Percentiles rank a stretch among this genome's conserved stretches.
Conservation (phyloP, 257 asterid genomes). For the Solanum appendiculatum region DNA sequence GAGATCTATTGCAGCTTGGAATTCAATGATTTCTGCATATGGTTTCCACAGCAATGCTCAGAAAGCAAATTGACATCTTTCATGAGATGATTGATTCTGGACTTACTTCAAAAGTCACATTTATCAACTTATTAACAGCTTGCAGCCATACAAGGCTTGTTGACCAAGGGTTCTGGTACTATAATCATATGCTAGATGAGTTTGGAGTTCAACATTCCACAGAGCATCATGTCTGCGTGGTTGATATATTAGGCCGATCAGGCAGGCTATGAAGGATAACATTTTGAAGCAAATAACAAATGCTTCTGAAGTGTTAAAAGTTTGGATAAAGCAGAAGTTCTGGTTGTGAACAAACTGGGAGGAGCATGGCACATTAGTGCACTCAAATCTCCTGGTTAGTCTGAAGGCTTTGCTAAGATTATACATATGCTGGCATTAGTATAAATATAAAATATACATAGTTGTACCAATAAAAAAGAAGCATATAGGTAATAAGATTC, state of each 20-base stretch:
- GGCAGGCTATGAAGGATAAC: not conserved
- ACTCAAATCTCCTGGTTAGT: too few species aligned
- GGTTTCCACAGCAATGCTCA: constrained; percentile 40
- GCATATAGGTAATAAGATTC: too few species aligned
- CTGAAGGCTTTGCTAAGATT: too few species aligned
- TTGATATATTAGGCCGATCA: not conserved
- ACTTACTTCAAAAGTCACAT: constrained; percentile 34
- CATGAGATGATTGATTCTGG: constrained; percentile 34
- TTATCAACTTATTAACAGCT: constrained; percentile 51
- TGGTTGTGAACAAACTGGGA: too few species aligned
- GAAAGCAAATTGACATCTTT: constrained; percentile 38
- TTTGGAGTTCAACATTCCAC: constrained; percentile 14
- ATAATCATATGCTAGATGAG: constrained; percentile 18
- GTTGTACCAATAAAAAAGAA: too few species aligned
- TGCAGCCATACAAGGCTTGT: constrained; percentile 62
- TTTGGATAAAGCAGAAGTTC: too few species aligned
- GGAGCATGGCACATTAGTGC: too few species aligned
- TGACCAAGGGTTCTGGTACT: constrained; percentile 35
- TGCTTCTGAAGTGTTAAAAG: too few species aligned
- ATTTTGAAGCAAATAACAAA: too few species aligned
- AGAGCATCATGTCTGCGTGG: not conserved
- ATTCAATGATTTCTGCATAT: constrained; percentile 52
- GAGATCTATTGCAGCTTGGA: constrained; percentile 47
- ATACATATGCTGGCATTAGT: too few species aligned
- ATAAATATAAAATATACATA: too few species aligned